Percentiles rank a stretch among this genome's conserved stretches.
Evolutionary conservation across 768 basidiomycete genomes (phyloP).

Genomic region (Lactarius pseudohatsudake): DNA sequence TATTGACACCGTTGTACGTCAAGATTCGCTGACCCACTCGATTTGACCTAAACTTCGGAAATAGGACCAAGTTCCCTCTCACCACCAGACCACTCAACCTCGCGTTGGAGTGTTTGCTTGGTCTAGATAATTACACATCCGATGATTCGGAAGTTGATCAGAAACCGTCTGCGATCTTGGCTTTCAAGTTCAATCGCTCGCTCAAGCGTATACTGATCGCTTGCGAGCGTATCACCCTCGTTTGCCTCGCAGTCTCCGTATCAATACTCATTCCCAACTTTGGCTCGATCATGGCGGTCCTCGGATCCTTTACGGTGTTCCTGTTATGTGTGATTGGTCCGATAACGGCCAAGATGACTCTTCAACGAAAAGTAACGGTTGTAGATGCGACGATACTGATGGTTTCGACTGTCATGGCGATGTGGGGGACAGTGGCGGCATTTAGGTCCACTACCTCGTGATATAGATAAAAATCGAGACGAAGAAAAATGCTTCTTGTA

Average conservation of each 20-base stretch:
- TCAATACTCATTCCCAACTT: slow-evolving; percentile 82
- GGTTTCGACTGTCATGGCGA: slow-evolving; percentile 60
- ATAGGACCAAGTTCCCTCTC: slow-evolving; percentile 85
- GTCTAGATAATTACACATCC: slow-evolving; percentile 47
- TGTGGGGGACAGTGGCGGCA: slow-evolving; percentile 74
- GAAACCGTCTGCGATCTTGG: slow-evolving; percentile 26
- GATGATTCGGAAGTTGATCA: slow-evolving; percentile 28
- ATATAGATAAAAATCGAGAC: not conserved
- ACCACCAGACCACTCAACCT: slow-evolving; percentile 79
- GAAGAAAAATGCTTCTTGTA: not conserved
- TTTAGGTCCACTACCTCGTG: slow-evolving; percentile 42
- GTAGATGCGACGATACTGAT: slow-evolving; percentile 58
- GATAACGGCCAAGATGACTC: slow-evolving; percentile 63
- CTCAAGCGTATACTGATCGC: slow-evolving; percentile 45
- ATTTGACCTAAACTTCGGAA: slow-evolving; percentile 26
- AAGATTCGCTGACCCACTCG: slow-evolving; percentile 6
- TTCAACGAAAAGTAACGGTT: slow-evolving; percentile 48
- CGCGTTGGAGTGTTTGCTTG: slow-evolving; percentile 77
- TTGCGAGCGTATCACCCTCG: slow-evolving; percentile 58
- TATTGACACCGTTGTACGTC: slow-evolving; percentile 69
- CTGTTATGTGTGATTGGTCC: slow-evolving; percentile 59
- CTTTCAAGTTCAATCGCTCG: slow-evolving; percentile 34
- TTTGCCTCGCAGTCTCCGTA: slow-evolving; percentile 58
- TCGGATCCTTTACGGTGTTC: slow-evolving; percentile 86
- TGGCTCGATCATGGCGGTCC: slow-evolving; percentile 80